Evolutionary conservation across 306 rosid genomes (phyloP).

Genomic region (Amphicarpaea edgeworthii): DNA sequence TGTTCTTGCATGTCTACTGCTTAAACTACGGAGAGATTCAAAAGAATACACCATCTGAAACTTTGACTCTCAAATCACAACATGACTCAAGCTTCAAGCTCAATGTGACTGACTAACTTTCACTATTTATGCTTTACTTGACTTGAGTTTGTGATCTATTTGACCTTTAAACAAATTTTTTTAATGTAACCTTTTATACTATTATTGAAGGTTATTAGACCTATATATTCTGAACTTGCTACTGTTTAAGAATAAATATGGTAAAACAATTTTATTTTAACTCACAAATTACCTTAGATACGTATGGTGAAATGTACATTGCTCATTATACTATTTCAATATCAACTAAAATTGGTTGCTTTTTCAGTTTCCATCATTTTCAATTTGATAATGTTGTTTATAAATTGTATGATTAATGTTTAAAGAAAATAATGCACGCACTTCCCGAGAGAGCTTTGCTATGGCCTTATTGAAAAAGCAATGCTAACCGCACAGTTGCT

Average conservation of each 20-base stretch:
- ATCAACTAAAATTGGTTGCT: not conserved
- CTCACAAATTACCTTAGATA: not conserved
- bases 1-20: not conserved
- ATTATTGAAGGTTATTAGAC: not conserved
- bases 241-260: not conserved
- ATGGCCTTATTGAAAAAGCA: not conserved
- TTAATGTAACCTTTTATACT: not conserved
- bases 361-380: conserved; percentile 1
- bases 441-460: not conserved
- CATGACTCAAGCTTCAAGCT: not conserved
- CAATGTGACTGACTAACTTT: not conserved
- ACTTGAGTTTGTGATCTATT: conserved; percentile 5
- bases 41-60: conserved; percentile 7
- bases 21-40: not conserved
- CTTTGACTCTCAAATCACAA: conserved; percentile 14
- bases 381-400: not conserved
- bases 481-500: conserved; percentile 22
- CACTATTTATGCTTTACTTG: not conserved
- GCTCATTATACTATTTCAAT: not conserved
- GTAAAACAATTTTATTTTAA: conserved; percentile 9
- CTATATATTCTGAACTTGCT: not conserved
- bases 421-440: conserved; percentile 14
- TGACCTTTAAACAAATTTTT: not conserved
- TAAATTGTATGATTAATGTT: not conserved
- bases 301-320: not conserved